A percentile compares a stretch with the other conserved stretches of the same genome.
Conservation (phyloP, 768 basidiomycete genomes). For the Leccinum aurantiacum region DNA sequence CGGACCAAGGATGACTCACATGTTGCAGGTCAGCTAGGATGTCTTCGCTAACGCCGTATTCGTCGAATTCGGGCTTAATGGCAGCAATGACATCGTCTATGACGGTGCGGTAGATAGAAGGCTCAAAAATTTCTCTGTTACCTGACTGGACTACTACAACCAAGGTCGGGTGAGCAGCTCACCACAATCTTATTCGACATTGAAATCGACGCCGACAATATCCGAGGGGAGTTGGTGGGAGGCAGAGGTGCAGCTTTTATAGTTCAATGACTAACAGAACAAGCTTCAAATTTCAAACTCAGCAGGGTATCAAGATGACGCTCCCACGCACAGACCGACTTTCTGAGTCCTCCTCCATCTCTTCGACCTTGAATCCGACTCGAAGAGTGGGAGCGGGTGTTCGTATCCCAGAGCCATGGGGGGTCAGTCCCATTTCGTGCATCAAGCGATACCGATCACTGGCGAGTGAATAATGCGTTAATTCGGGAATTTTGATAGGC, state of each 20-base stretch:
- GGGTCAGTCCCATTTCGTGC: neutral
- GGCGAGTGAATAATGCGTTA: neutral
- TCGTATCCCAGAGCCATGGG: neutral
- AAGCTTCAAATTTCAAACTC: conserved; percentile 45
- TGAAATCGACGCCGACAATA: conserved; percentile 33
- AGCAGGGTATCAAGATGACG: conserved; percentile 25
- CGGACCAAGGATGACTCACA: conserved; percentile 51
- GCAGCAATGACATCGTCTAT: conserved; percentile 93
- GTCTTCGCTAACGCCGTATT: conserved; percentile 91
- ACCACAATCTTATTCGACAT: conserved; percentile 99
- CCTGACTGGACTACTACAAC: conserved; percentile 54
- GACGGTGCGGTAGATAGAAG: conserved; percentile 85
- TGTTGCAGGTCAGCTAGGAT: conserved; percentile 86
- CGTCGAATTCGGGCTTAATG: conserved; percentile 94
- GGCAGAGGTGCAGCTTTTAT: conserved; percentile 40
- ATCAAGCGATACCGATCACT: neutral
- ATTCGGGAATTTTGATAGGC: neutral
- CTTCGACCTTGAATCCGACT: too few relatives aligned
- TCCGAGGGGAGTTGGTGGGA: conserved; percentile 33
- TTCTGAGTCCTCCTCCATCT: neutral
- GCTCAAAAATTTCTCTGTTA: conserved; percentile 69
- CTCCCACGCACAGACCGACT: conserved; percentile 51
- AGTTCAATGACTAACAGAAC: conserved; percentile 37
- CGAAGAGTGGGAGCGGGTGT: neutral
- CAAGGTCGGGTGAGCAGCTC: conserved; percentile 71